These are phyloP conservation scores for Vitis labrusca DNA, from an alignment of 164 flowering plant genomes.

Conservation along the genomic window DNA sequence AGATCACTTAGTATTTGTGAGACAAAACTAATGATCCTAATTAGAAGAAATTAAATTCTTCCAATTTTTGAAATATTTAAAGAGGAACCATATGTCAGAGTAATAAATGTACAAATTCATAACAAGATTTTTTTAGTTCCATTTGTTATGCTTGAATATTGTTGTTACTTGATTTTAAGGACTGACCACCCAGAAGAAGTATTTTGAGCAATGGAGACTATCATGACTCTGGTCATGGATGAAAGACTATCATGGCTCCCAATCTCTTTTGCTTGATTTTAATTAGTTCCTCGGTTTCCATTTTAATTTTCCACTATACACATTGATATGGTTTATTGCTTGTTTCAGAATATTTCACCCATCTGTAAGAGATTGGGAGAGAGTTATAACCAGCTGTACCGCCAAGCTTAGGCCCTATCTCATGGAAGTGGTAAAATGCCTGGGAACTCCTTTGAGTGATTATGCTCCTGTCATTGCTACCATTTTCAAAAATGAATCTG, in stretches of 20 bases:
- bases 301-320: background rate
- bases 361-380: constrained; percentile 34
- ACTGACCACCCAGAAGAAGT: constrained; percentile 14
- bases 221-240: constrained; percentile 70
- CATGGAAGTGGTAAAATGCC: constrained; percentile 24
- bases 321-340: background rate
- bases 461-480: constrained; percentile 25
- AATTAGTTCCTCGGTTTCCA: background rate
- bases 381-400: constrained; percentile 34
- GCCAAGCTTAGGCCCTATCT: constrained; percentile 25
- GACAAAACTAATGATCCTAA: no score
- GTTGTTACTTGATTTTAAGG: constrained; percentile 30
- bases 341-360: constrained; percentile 25
- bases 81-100: no score
- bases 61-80: no score
- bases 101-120: no score
- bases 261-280: constrained; percentile 59
- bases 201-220: constrained; percentile 65
- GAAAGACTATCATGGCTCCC: constrained; percentile 74
- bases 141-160: no score
- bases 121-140: no score
- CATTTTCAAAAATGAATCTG: constrained; percentile 16
- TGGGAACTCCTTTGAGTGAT: constrained; percentile 25
- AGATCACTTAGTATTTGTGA: no score
- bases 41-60: no score